Evolutionary conservation across 805 yeast genomes (phyloP), one percentile per base, ranked within the genome.

Genomic region (Candida takata): DNA sequence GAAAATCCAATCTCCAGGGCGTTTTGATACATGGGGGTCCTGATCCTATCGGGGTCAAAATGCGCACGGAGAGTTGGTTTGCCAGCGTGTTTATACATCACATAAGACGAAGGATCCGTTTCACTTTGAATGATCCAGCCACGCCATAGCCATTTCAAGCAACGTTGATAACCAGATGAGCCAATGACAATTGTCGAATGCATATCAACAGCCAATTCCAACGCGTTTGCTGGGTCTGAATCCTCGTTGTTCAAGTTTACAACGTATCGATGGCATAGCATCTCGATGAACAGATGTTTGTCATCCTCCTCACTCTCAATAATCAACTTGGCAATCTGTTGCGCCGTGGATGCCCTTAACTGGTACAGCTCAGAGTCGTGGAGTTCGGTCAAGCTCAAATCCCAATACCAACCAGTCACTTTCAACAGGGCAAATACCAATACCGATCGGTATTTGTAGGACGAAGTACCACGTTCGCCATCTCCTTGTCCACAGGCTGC

Each of bases 121-220:
- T 77, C 73, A 16, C 81, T 72, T 58, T 85, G 95, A 34, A 83
- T 69, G 43, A 86, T 83, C 95, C 95, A 84, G 20, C 96, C 96
- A 38, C 88, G 65, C 96, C 96, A 86, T 33, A 86, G 58, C 95
- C 95, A 86, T 46, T 79, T 77, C 50, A 85, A 70, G 61, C 95
- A 84, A 36, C 95, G 64, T 58, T 86, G 95, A 56, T 76, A 86
- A 0, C 95, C 95, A 8, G 80, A 64, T 0, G 94, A 75, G 3
- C 86, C 79, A 48, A 87, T 84, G 13, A 85, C 79, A 16, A 70
- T 68, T 8, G 88, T 78, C 9, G 83, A 73, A 47, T 86, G 95
- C 73, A 78, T 74, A 52, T 86, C 95, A 19, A 84, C 86, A 0
- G 95, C 95, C 49, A 85, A 57, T 54, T 86, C 96, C 43, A 86